phyloP scores from a whole-genome alignment of 495 filamentous ascomycete species.

The Penicillium manginii region DNA sequence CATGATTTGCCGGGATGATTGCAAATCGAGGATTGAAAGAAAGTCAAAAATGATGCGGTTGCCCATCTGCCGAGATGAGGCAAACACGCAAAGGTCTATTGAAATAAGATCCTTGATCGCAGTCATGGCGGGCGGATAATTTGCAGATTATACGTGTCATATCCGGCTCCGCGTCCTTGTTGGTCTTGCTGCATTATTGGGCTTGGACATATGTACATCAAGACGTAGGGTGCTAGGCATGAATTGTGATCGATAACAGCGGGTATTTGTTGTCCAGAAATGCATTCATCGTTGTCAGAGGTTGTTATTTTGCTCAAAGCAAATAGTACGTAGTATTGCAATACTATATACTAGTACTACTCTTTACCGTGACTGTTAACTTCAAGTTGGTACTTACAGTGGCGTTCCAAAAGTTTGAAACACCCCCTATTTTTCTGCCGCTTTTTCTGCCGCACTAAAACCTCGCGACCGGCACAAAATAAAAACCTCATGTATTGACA shows the following conservation, averaged over 20 bases:
- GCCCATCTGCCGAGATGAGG: background rate
- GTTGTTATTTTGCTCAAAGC: background rate
- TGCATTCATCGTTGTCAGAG: background rate
- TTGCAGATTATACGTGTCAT: background rate
- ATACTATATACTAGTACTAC: no score
- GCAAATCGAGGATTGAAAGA: background rate
- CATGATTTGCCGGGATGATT: conserved; percentile 1
- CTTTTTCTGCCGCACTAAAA: no score
- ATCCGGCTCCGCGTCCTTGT: background rate
- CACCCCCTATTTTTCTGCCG: no score
- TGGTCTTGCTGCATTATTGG: background rate
- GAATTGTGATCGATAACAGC: background rate
- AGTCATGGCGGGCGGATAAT: background rate
- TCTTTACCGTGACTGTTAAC: no score
- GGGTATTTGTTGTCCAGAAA: background rate
- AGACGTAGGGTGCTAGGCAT: background rate
- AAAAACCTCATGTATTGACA: no score
- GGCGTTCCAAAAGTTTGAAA: no score
- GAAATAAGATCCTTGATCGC: background rate
- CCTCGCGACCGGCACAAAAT: no score
- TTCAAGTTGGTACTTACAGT: no score
- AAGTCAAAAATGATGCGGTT: background rate
- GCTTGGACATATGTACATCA: background rate
- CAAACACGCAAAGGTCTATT: conserved; percentile 1
- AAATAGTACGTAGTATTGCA: no score